Evolutionary conservation across 2,329 filamentous ascomycete species (phyloP), one percentile per base, ranked within the genome.

Genomic region (Monosporascus ibericus): DNA sequence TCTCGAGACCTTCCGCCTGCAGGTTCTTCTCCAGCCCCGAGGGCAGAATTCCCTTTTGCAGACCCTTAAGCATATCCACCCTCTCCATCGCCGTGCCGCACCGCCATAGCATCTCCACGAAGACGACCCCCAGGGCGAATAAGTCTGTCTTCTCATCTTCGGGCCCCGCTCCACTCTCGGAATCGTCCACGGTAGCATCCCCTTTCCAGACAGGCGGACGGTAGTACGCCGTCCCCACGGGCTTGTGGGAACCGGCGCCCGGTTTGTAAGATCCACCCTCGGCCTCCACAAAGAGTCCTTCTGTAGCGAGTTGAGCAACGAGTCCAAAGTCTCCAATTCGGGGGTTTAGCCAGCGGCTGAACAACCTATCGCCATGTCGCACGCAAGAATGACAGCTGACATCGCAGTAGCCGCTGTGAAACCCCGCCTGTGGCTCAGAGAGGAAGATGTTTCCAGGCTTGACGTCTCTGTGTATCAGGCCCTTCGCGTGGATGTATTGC

Each of bases 381-480:
- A 37, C 20, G 36, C 65, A 67, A 2, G 58, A 51, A 36, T 30
- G 30, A 37, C 65, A 67, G 1, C 55, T 55, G n/a, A 63, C 48
- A 27, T 64, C 55, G 47, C 63, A 67, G 39, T 61, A 68, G 3
- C 65, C 65, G 6, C 57, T 55, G 22, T 61, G 55, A 6, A 48
- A 54, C 5, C 54, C 54, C 3, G 48, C 20, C 18, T 75, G 74
- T 0, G 74, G 66, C 0, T 71, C 67, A 1, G 78, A 80, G 0
- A 87, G 70, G 65, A 87, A 86, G 24, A 87, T 80, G 58, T 87
- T 87, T 3, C 79, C 82, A 0, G 84, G 84, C 59, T 87, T 87
- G 44, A 87, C 73, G 59, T 87, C 84, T 4, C 83, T 77, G 57
- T 87, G 84, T 0, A 86, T 75, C 48, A 86, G 77, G 2, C 76